A percentile compares a stretch with the other conserved stretches of the same genome.
These are phyloP conservation scores for Rhodotorula sp. DNA, from an alignment of 1,284 basidiomycete genomes.

Conservation along the genomic window DNA sequence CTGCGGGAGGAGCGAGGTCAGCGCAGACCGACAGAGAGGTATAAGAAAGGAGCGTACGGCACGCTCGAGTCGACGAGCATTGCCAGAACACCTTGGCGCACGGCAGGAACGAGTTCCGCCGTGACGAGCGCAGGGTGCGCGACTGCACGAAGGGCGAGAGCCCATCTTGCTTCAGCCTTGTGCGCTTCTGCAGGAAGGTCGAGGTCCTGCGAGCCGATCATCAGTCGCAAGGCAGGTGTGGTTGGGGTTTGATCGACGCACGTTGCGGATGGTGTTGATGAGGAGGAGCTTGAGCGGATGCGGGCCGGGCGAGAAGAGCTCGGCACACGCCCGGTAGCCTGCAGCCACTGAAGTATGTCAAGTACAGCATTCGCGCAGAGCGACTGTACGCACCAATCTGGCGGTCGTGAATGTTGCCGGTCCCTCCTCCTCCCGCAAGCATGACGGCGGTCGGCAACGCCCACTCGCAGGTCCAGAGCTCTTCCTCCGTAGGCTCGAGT, in stretches of 20 bases:
- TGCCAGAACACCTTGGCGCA: slow-evolving; percentile 19
- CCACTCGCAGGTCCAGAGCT: slow-evolving; percentile 8
- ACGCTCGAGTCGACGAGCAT: neutral
- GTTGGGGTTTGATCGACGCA: neutral
- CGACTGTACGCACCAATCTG: slow-evolving; percentile 5
- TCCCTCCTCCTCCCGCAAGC: slow-evolving; percentile 20
- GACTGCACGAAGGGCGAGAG: slow-evolving; percentile 14
- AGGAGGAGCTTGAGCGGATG: slow-evolving; percentile 33
- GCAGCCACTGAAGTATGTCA: neutral
- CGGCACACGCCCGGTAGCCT: slow-evolving; percentile 32
- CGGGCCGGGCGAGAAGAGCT: slow-evolving; percentile 16
- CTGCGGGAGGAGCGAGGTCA: neutral
- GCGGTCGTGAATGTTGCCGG: slow-evolving; percentile 2
- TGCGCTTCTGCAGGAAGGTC: neutral
- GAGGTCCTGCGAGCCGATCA: slow-evolving; percentile 14
- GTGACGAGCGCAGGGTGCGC: slow-evolving; percentile 9
- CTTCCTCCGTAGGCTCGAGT: neutral
- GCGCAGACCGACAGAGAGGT: neutral
- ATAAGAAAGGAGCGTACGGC: neutral
- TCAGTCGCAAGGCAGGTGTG: neutral
- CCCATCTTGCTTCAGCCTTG: neutral
- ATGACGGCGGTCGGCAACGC: slow-evolving; percentile 13
- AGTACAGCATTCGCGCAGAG: neutral
- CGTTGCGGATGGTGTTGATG: slow-evolving; percentile 30
- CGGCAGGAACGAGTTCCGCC: slow-evolving; percentile 16